Base-by-base conservation (phyloP, 345 rosid genomes). In the Punica granatum region DNA sequence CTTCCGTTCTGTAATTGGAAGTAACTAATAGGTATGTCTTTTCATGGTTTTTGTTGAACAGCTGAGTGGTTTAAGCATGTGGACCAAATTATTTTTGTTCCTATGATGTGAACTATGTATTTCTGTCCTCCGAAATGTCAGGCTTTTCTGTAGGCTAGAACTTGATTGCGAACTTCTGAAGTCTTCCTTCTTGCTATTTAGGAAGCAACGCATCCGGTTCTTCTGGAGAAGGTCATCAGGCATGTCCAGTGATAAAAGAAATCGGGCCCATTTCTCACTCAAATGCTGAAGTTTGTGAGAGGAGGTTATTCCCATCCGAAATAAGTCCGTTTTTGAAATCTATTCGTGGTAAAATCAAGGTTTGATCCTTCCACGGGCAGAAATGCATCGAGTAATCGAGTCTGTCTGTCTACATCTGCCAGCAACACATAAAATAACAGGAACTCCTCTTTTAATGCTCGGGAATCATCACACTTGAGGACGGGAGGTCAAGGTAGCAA, bases 161-260 rank as follows among this genome's bases (percentile, higher is more conserved):
- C 42, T 3, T 25, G 21, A 8, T 11, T 15, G 23, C 1, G 56
- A 51, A 51, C 30, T 51, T 51, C 26, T 7, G 7, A 23, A n/a
- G 13, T 51, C 23, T 60, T 44, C 10, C 5, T 30, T 11, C 60
- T 48, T 65, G 12, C 18, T 73, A 58, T 68, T 67, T 79, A 93
- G 98, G 84, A 97, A 93, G 68, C 97, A 88, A 74, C n/a, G 96
- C 96, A 71, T 92, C 98, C 34, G 88, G 98, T 75, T 83, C 96
- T 64, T 92, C 97, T 43, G 96, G 98, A 25, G 82, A 76, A 78
- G 90, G 64, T 81, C 96, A 63, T 93, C 98, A 70, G 92, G 97
- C 70, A 80, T 93, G 94, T 93, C 98, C 42, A 93, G 96, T 65
- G 98, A 93, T 72, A 97, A 89, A 83, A 84, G 89, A 77, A 91